A percentile compares a stretch with the other conserved stretches of the same genome.
Evolutionary conservation across 768 basidiomycete genomes (phyloP).

Genomic region (Amanita rimosa): DNA sequence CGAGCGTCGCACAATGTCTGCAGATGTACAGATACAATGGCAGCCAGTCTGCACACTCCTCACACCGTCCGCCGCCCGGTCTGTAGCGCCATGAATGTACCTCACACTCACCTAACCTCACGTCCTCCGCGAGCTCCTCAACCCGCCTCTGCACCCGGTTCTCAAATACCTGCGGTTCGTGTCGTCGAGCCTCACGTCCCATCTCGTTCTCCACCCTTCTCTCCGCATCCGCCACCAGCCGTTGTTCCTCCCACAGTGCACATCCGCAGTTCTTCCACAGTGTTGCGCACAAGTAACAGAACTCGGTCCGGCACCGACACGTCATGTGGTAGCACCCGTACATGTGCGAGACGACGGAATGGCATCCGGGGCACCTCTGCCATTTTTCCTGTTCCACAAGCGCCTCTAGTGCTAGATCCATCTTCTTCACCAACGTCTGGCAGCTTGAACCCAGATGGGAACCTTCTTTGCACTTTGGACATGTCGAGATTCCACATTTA

Average conservation of each 20-base stretch:
- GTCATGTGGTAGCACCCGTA: constrained; percentile 58
- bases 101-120: background rate
- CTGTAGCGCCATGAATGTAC: constrained; percentile 1
- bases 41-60: background rate
- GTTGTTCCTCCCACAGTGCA: constrained; percentile 50
- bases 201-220: constrained; percentile 4
- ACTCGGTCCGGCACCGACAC: constrained; percentile 46
- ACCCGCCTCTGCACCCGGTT: background rate
- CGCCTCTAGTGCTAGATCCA: constrained; percentile 21
- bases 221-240: constrained; percentile 1
- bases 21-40: constrained; percentile 4
- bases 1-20: background rate
- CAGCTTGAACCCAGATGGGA: constrained; percentile 29
- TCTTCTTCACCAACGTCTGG: constrained; percentile 12
- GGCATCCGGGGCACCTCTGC: constrained; percentile 57
- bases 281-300: constrained; percentile 55
- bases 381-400: constrained; percentile 36
- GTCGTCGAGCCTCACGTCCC: background rate
- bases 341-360: constrained; percentile 42
- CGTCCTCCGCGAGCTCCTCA: background rate
- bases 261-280: constrained; percentile 55
- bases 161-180: background rate
- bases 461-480: constrained; percentile 29
- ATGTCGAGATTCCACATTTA: background rate
- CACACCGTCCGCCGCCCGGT: background rate